Conservation (phyloP, 352 stramenopile genomes). For the Plasmopara viticola region DNA sequence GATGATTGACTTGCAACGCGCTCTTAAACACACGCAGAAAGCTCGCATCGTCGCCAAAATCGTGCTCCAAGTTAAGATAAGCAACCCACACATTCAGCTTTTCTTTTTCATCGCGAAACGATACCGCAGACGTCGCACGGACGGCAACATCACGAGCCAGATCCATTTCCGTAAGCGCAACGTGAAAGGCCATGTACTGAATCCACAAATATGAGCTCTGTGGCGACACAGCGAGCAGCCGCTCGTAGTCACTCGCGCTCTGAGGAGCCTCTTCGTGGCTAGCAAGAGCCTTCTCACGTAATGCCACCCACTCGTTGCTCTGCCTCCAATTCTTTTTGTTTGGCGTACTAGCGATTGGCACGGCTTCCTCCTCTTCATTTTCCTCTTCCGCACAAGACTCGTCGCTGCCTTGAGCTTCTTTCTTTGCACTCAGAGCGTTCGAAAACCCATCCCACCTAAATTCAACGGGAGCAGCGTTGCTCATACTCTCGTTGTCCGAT, state of each 20-base stretch:
- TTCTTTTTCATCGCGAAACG: constrained; percentile 93
- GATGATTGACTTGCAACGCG: constrained; percentile 91
- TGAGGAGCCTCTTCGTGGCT: constrained; percentile 90
- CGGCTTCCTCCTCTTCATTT: constrained; percentile 33
- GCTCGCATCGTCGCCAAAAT: constrained; percentile 90
- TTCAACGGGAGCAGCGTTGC: constrained; percentile 36
- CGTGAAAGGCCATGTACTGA: constrained; percentile 97
- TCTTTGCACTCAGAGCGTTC: constrained; percentile 50
- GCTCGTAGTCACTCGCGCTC: constrained; percentile 92
- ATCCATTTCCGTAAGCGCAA: constrained; percentile 92
- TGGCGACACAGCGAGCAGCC: constrained; percentile 89
- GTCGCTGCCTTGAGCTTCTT: constrained; percentile 37
- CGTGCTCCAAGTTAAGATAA: constrained; percentile 94
- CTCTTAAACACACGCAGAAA: constrained; percentile 89
- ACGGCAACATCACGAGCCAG: constrained; percentile 90
- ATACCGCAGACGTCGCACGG: constrained; percentile 90
- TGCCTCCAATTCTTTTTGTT: constrained; percentile 87
- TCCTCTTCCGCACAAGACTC: constrained; percentile 53
- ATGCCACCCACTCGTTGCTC: constrained; percentile 91
- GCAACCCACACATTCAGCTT: constrained; percentile 97
- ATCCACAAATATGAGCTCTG: constrained; percentile 97
- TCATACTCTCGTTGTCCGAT: constrained; percentile 53
- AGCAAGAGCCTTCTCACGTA: constrained; percentile 91
- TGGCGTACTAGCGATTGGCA: constrained; percentile 74
- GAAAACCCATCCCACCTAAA: constrained; percentile 86